Evolutionary conservation across 2,329 filamentous ascomycete genomes (phyloP).

Genomic region (Pseudogymnoascus sp.): DNA sequence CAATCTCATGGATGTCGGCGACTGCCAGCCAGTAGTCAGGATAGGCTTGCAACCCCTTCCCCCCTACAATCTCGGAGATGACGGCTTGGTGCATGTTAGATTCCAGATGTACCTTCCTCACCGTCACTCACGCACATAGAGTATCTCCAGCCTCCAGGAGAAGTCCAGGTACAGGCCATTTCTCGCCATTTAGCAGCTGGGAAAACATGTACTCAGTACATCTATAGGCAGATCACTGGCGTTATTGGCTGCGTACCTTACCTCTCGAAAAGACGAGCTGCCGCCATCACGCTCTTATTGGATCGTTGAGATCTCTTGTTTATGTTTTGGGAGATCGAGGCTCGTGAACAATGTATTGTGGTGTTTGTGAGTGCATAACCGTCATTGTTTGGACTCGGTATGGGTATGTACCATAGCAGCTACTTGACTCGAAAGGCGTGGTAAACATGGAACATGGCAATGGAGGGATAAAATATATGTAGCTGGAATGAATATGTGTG

Average conservation of each 20-base stretch:
- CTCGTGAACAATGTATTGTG: conserved; percentile 1
- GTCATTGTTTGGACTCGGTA: background rate
- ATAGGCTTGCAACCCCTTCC: background rate
- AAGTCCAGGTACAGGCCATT: background rate
- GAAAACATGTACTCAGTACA: background rate
- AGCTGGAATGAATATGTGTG: background rate
- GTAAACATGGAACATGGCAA: background rate
- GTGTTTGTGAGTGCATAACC: background rate
- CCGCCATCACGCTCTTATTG: background rate
- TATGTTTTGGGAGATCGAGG: background rate
- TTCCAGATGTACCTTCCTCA: conserved; percentile 1
- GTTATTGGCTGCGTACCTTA: conserved; percentile 7
- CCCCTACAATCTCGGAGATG: background rate
- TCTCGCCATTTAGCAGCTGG: background rate
- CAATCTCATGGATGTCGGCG: background rate
- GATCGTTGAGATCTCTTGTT: background rate
- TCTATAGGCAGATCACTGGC: background rate
- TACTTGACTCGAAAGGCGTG: background rate
- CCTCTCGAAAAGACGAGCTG: conserved; percentile 2
- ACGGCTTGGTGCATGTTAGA: conserved; percentile 2
- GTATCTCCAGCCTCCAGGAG: background rate
- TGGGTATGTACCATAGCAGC: background rate
- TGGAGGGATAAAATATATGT: background rate
- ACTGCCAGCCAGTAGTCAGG: background rate
- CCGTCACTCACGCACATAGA: conserved; percentile 2